These are phyloP conservation scores for Botrytis deweyae DNA, from an alignment of 2,329 filamentous ascomycete species.

Conservation along the genomic window DNA sequence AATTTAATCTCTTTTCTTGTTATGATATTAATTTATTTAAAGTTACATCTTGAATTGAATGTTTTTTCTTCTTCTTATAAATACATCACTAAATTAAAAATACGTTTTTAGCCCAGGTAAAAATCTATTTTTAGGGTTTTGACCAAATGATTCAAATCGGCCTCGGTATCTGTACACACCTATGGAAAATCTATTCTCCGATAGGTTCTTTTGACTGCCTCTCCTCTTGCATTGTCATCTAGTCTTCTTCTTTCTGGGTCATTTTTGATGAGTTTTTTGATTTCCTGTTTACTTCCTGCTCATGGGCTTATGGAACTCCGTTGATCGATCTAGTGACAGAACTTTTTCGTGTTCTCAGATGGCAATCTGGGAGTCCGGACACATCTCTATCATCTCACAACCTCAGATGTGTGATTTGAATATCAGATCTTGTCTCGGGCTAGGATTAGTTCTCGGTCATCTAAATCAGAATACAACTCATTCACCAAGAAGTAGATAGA, in stretches of 20 bases:
- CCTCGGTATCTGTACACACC: neutral
- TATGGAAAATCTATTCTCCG: neutral
- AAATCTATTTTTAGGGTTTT: too few relatives aligned
- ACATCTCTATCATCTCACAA: neutral
- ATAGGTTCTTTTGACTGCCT: conserved; percentile 3
- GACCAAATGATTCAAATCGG: too few relatives aligned
- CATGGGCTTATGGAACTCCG: neutral
- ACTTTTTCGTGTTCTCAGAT: neutral
- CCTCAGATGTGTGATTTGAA: neutral
- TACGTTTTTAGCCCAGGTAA: too few relatives aligned
- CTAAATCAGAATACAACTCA: neutral
- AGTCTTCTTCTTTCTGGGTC: neutral
- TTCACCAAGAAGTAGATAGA: neutral
- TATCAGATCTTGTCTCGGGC: neutral
- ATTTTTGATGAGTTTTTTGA: neutral
- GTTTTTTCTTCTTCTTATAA: too few relatives aligned
- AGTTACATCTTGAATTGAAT: too few relatives aligned
- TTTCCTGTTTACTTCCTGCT: neutral
- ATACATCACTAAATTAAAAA: too few relatives aligned
- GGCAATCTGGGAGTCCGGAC: neutral
- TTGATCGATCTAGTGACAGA: neutral
- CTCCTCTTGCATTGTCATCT: neutral
- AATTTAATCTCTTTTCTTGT: too few relatives aligned
- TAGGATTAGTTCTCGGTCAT: neutral
- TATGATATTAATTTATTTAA: too few relatives aligned